Evolutionary conservation across 2,329 filamentous ascomycete species (phyloP).

Genomic region (Verticillium klebahnii): DNA sequence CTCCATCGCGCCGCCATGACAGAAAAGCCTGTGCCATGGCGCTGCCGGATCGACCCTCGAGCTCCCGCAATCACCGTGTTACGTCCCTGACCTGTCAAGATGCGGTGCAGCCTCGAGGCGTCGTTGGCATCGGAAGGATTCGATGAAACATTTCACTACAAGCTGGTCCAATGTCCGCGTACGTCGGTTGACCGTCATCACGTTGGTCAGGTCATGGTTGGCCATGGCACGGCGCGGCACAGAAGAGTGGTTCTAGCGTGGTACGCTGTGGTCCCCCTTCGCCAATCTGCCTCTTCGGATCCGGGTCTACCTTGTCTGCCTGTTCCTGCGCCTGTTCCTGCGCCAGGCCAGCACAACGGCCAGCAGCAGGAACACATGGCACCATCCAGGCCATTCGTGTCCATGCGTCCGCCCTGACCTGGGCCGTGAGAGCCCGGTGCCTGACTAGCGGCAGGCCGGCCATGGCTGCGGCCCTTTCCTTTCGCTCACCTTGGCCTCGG

Average conservation of each 20-base stretch:
- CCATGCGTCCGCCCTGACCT: neutral
- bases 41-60: neutral
- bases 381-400: constrained; percentile 7
- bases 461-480: neutral
- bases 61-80: neutral
- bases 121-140: neutral
- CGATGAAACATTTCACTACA: neutral
- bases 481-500: neutral
- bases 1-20: neutral
- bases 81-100: neutral
- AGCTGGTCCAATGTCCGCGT: neutral
- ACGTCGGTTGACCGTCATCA: neutral
- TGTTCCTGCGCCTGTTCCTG: neutral
- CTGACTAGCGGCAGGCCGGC: neutral
- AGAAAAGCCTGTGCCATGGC: neutral
- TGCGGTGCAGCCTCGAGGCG: neutral
- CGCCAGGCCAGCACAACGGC: neutral
- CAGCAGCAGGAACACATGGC: constrained; percentile 10
- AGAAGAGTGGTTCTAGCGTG: neutral
- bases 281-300: neutral
- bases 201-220: neutral
- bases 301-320: neutral
- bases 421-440: neutral
- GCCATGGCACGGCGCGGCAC: neutral
- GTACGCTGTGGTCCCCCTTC: neutral